A percentile compares a stretch with the other conserved stretches of the same genome.
Evolutionary conservation across 495 filamentous ascomycete species (phyloP).

Genomic region (Penicillium fimorum): DNA sequence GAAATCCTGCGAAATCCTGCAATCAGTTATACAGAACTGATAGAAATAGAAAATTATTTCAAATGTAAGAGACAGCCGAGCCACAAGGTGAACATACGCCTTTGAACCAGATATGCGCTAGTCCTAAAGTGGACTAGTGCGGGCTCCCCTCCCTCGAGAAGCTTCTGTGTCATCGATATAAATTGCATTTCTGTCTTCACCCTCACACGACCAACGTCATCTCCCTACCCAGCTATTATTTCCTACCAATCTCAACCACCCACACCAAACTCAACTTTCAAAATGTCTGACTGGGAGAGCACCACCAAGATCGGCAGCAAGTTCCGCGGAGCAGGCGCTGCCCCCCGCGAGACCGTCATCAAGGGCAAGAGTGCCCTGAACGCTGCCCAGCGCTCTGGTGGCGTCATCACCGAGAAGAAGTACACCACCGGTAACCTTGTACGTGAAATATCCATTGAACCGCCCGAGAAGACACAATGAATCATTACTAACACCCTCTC

Average conservation of each 20-base stretch:
- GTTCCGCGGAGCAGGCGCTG: constrained; percentile 54
- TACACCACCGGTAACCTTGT: constrained; percentile 72
- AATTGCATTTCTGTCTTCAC: constrained; percentile 36
- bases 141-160: constrained; percentile 40
- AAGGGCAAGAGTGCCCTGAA: constrained; percentile 85
- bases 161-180: constrained; percentile 47
- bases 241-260: constrained; percentile 11
- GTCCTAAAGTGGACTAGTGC: constrained; percentile 29
- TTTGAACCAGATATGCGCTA: constrained; percentile 9
- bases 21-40: not conserved
- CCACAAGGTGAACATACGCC: not conserved
- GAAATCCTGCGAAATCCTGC: not conserved
- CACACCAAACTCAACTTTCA: constrained; percentile 19
- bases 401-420: constrained; percentile 92
- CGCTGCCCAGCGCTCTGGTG: constrained; percentile 78
- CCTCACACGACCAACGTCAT: constrained; percentile 33
- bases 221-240: constrained; percentile 1
- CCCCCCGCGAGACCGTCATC: constrained; percentile 78
- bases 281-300: constrained; percentile 73
- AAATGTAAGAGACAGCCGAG: not conserved
- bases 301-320: constrained; percentile 94
- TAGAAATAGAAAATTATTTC: not conserved
- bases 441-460: constrained; percentile 40
- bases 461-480: not conserved
- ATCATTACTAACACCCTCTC: constrained; percentile 7